Evolutionary conservation across 148 eudicot species (phyloP).

Genomic region (Chenopodium berlandieri): DNA sequence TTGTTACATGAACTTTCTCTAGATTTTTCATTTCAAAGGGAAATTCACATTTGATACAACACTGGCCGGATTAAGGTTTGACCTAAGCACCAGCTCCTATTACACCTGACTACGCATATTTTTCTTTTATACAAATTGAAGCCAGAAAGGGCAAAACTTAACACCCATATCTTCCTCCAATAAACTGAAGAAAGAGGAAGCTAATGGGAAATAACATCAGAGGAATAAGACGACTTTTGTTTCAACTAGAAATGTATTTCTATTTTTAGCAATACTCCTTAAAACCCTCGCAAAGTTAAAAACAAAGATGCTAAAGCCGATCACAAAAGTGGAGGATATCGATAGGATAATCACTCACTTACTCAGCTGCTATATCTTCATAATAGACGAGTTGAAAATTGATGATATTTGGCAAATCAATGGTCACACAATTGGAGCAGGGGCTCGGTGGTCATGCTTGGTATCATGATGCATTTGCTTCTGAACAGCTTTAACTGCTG

Average conservation of each 20-base stretch:
- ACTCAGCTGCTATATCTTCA: slow-evolving; percentile 9
- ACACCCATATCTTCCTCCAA: slow-evolving; percentile 14
- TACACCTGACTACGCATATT: slow-evolving; percentile 28
- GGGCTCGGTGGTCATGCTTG: slow-evolving; percentile 38
- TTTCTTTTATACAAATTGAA: slow-evolving; percentile 25
- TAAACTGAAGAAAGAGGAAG: slow-evolving; percentile 26
- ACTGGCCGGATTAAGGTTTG: slow-evolving; percentile 31
- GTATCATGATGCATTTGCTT: slow-evolving; percentile 64
- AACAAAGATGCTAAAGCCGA: slow-evolving; percentile 26
- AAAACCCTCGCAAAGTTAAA: slow-evolving; percentile 25
- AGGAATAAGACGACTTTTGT: neutral
- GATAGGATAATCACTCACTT: neutral
- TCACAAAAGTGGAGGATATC: slow-evolving; percentile 15
- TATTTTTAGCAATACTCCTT: slow-evolving; percentile 9
- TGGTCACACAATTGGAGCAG: slow-evolving; percentile 36
- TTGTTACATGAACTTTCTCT: slow-evolving; percentile 12
- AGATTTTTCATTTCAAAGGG: slow-evolving; percentile 11
- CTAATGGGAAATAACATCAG: slow-evolving; percentile 14
- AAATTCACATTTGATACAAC: slow-evolving; percentile 28
- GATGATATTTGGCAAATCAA: neutral
- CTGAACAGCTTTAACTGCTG: slow-evolving; percentile 86
- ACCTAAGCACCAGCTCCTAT: slow-evolving; percentile 35
- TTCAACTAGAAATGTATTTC: neutral
- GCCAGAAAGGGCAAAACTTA: slow-evolving; percentile 25
- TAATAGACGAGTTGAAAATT: neutral